Base-by-base conservation (phyloP, 1,284 basidiomycete genomes). In the Ceratobasidium sp. region DNA sequence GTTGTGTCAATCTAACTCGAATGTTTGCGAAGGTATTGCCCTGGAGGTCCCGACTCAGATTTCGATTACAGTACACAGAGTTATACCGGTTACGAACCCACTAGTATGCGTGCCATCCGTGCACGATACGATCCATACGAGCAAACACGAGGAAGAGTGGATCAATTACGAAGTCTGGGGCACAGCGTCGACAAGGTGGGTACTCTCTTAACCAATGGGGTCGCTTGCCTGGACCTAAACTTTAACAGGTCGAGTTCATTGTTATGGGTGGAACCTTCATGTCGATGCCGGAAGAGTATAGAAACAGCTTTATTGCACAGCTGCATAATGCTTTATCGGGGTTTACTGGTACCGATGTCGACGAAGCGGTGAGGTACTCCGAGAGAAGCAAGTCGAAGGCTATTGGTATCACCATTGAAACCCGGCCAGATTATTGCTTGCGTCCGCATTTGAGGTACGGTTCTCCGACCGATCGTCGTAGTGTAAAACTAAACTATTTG, bases 191-290 rank as follows among this genome's bases (percentile, higher is more conserved):
- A 99, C 84, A 99, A 99, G 87, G 95, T 92, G 71, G 66, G n/a
- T n/a, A n/a, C n/a, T 54, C 73, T 16, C 26, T 41, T 50, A 13
- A 41, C 38, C 38, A 49, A 55, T 59, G 43, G 13, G 46, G n/a
- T 13, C 44, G 18, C 21, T 55, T 23, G 23, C 5, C 32, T 47
- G 1, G 5, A 18, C 16, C 47, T 8, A n/a, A 49, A 1, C 69
- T 38, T n/a, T 32, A 47, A 26, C 76, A 94, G 92, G 93, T 99
- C 58, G 97, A 99, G 80, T 98, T 98, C 80, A 99, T 99, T 76
- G 87, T 99, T 78, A 99, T 99, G 97, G 98, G 97, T 41, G 97
- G 97, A 55, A 99, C 97, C 3, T 99, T 99, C 82, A 98, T 99
- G 96, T 98, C 95, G 78, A 96, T 98, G 89, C 92, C 96, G 26